phyloP scores from a whole-genome alignment of 495 filamentous ascomycete species.

The Trichoderma virens region DNA sequence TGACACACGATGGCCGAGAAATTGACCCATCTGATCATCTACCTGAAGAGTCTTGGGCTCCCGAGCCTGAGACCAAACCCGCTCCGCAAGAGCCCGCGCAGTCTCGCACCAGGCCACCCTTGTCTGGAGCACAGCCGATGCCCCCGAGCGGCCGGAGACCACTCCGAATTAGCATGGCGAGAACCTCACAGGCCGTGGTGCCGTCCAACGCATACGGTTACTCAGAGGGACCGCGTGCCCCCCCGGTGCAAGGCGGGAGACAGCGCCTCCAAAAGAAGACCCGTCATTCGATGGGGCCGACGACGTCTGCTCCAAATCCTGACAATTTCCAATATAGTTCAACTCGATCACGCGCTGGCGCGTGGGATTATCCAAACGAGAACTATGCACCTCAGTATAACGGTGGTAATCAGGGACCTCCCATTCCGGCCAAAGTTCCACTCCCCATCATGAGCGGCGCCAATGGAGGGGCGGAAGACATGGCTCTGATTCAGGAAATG shows the following conservation, averaged over 20 bases:
- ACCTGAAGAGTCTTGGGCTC: slow-evolving; percentile 84
- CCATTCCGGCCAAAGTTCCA: slow-evolving; percentile 71
- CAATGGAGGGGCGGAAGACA: slow-evolving; percentile 40
- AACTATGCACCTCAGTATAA: slow-evolving; percentile 30
- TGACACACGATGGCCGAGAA: slow-evolving; percentile 74
- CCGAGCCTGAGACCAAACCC: slow-evolving; percentile 77
- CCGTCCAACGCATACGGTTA: slow-evolving; percentile 15
- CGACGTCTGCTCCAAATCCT: slow-evolving; percentile 33
- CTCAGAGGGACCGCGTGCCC: slow-evolving; percentile 20
- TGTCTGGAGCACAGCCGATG: slow-evolving; percentile 40
- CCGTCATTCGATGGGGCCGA: slow-evolving; percentile 29
- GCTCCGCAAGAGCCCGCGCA: slow-evolving; percentile 38
- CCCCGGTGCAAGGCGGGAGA: slow-evolving; percentile 28
- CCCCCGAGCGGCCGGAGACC: slow-evolving; percentile 25
- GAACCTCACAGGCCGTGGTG: slow-evolving; percentile 21
- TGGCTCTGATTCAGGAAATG: slow-evolving; percentile 71
- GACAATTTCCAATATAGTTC: slow-evolving; percentile 32
- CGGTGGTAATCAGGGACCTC: slow-evolving; percentile 34
- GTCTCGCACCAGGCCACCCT: slow-evolving; percentile 35
- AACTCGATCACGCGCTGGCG: slow-evolving; percentile 33
- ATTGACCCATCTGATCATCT: slow-evolving; percentile 93
- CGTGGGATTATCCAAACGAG: slow-evolving; percentile 35
- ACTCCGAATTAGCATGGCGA: slow-evolving; percentile 14
- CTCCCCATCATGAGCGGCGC: slow-evolving; percentile 42
- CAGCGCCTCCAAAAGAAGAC: slow-evolving; percentile 57